These are phyloP conservation scores for Hanseniaspora guilliermondii DNA, from an alignment of 805 yeast genomes.

Conservation along the genomic window DNA sequence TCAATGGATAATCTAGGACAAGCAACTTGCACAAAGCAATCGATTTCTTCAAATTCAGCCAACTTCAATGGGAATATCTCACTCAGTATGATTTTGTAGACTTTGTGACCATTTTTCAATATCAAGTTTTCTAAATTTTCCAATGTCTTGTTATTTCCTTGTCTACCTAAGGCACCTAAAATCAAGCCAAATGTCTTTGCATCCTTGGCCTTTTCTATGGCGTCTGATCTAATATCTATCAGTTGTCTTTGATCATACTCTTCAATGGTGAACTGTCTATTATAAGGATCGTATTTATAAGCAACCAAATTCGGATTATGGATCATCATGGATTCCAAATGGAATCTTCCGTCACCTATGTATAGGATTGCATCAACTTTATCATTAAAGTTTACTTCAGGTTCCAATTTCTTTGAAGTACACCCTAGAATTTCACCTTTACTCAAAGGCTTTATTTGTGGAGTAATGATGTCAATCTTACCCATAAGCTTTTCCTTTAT, in stretches of 20 bases:
- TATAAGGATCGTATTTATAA: conserved; percentile 88
- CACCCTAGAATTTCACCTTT: conserved; percentile 96
- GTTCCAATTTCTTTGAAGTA: conserved; percentile 70
- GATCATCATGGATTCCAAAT: conserved; percentile 90
- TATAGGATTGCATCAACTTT: conserved; percentile 73
- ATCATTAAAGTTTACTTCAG: conserved; percentile 24
- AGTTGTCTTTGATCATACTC: conserved; percentile 77
- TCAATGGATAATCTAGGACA: conserved; percentile 93
- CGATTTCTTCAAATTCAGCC: conserved; percentile 84
- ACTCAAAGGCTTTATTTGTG: conserved; percentile 84
- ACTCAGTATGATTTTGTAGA: conserved; percentile 71
- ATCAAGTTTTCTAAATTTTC: conserved; percentile 50
- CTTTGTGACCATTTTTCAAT: conserved; percentile 43
- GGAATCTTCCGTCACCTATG: conserved; percentile 93
- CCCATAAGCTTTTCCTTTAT: conserved; percentile 45
- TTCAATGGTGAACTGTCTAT: conserved; percentile 80
- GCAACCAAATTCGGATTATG: conserved; percentile 92
- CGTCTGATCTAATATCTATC: conserved; percentile 59
- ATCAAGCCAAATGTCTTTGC: conserved; percentile 68
- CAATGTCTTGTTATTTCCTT: conserved; percentile 75
- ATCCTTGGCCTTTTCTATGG: conserved; percentile 48
- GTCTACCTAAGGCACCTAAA: conserved; percentile 89
- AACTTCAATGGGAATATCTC: conserved; percentile 90
- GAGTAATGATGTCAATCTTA: conserved; percentile 55
- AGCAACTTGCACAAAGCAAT: conserved; percentile 93